These are phyloP conservation scores for Yamadazyma sp. DNA, from an alignment of 1,139 yeast species.

Conservation along the genomic window DNA sequence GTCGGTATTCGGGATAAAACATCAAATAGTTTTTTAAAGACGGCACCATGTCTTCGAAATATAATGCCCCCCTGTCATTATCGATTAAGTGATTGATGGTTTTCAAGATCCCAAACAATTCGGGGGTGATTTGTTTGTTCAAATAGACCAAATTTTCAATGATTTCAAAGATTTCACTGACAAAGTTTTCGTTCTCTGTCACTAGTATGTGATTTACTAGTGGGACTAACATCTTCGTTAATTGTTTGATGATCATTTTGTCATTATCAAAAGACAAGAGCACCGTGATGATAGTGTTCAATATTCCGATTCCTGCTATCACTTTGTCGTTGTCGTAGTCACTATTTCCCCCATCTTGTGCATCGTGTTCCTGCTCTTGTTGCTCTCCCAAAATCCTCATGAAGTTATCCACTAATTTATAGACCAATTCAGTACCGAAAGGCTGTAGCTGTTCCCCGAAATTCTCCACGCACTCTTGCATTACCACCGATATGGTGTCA, in stretches of 20 bases:
- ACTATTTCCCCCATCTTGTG: slow-evolving; percentile 56
- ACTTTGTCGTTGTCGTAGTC: slow-evolving; percentile 63
- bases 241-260: slow-evolving; percentile 57
- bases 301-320: slow-evolving; percentile 83
- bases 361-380: slow-evolving; percentile 52
- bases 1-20: slow-evolving; percentile 55
- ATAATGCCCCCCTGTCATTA: slow-evolving; percentile 56
- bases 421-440: slow-evolving; percentile 85
- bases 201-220: slow-evolving; percentile 66
- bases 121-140: slow-evolving; percentile 66
- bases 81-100: slow-evolving; percentile 52
- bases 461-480: slow-evolving; percentile 93
- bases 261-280: slow-evolving; percentile 84
- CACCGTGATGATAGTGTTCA: slow-evolving; percentile 88
- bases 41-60: slow-evolving; percentile 75
- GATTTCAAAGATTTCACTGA: slow-evolving; percentile 79
- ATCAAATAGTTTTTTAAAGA: slow-evolving; percentile 75
- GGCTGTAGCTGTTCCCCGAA: slow-evolving; percentile 90
- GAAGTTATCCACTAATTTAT: slow-evolving; percentile 77
- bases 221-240: slow-evolving; percentile 77
- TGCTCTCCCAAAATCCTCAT: slow-evolving; percentile 71
- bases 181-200: slow-evolving; percentile 71
- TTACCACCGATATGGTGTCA: slow-evolving; percentile 84
- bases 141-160: slow-evolving; percentile 84
- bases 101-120: slow-evolving; percentile 74